Evolutionary conservation across 257 asterid genomes (phyloP).

Genomic region (Fraxinus excelsior): DNA sequence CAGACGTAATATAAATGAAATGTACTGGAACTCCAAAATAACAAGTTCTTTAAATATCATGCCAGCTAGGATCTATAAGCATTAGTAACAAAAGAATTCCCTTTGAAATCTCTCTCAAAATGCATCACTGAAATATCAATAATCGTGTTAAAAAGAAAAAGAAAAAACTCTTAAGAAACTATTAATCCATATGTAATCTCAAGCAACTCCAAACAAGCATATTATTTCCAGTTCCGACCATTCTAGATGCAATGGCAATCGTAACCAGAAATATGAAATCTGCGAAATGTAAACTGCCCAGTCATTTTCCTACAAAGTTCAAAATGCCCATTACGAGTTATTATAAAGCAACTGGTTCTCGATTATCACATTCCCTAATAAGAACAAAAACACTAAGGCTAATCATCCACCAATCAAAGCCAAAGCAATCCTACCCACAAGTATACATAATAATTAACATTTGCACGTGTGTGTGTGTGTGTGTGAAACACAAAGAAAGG

Average conservation of each 20-base stretch:
- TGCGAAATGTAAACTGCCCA: not conserved
- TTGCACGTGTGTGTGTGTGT: not conserved
- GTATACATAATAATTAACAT: not conserved
- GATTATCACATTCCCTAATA: not conserved
- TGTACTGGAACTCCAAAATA: not conserved
- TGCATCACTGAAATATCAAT: not conserved
- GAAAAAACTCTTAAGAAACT: not conserved
- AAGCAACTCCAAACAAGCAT: not conserved
- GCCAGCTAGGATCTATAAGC: not conserved
- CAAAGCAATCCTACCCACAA: not conserved
- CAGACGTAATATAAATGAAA: not conserved
- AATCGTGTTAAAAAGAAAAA: not conserved
- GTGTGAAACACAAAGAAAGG: not conserved
- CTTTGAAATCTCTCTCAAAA: not conserved
- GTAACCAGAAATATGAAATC: not conserved
- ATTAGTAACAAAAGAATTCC: not conserved
- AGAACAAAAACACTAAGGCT: not conserved
- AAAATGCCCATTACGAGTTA: not conserved
- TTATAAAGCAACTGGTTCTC: not conserved
- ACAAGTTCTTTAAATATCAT: not conserved
- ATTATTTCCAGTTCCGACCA: not conserved
- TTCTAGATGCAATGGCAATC: not conserved
- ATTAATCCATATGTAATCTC: not conserved
- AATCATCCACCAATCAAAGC: slow-evolving; percentile 12
- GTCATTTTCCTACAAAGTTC: not conserved